phyloP scores from a whole-genome alignment of 306 rosid species.

The Fagus sylvatica region DNA sequence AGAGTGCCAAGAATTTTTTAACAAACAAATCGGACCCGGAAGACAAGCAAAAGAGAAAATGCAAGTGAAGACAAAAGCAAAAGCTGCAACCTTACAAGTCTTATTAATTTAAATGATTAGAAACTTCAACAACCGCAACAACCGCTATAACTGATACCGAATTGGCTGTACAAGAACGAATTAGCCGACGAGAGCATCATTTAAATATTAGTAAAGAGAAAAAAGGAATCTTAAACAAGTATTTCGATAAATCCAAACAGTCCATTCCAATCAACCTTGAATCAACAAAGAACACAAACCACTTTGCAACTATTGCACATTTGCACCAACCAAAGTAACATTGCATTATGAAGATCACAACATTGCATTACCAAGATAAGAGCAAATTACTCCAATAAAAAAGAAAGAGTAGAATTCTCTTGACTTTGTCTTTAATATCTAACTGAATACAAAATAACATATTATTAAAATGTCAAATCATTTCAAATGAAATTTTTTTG shows the following conservation, averaged over 20 bases:
- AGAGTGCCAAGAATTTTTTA: neutral
- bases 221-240: neutral
- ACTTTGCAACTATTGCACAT: neutral
- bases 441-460: no score
- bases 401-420: no score
- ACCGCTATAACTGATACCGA: conserved; percentile 51
- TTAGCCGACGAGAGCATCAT: neutral
- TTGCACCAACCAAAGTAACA: no score
- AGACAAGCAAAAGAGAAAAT: conserved; percentile 23
- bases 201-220: neutral
- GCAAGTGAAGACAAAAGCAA: conserved; percentile 4
- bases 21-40: neutral
- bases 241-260: neutral
- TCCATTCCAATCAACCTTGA: neutral
- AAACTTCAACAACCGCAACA: conserved; percentile 45
- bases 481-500: no score
- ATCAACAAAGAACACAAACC: neutral
- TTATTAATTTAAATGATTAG: conserved; percentile 21
- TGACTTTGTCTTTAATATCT: no score
- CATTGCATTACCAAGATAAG: no score
- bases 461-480: no score
- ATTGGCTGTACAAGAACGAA: conserved; percentile 18
- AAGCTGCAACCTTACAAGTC: conserved; percentile 33
- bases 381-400: no score
- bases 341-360: no score